Base-by-base conservation (phyloP, 768 basidiomycete species). In the Boletus reticuloceps region DNA sequence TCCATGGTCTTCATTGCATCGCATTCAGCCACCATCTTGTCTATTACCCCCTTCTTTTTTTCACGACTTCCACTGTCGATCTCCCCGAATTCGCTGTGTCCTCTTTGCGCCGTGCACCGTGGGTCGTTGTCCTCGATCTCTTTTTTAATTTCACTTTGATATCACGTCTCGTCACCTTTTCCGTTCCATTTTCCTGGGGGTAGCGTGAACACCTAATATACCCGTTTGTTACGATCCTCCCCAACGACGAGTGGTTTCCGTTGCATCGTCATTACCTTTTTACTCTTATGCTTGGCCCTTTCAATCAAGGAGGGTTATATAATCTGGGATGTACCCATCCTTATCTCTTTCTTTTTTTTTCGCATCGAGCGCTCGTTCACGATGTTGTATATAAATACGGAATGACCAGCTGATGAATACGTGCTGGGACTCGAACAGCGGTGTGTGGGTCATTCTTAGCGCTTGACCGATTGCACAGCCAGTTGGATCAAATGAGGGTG, bases 191-290 rank as follows among this genome's bases (percentile, higher is more conserved):
- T 51, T 47, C 49, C 45, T 20, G 56, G 53, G 64, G 64, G 58
- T 61, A 55, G 47, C 57, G 54, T 50, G 62, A 67, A 54, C 56
- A 36, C 54, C 32, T 61, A 69, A 59, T 66, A 65, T 64, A 64
- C 67, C 61, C 62, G 8, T 59, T 61, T 43, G 45, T 47, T 70
- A 64, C 25, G 53, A 61, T 60, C 51, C 54, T 49, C 50, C 56
- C 25, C 63, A 69, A 56, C 59, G 54, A 53, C 55, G 54, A 45
- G 52, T 14, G 55, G 25, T 51, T 45, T 42, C 27, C 32, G n/a
- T 54, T 29, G 32, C 48, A 20, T 36, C 47, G 43, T 54, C 31
- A 40, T 41, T 49, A 9, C 47, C 53, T 25, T 41, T 29, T 49
- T 37, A 29, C 52, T 19, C 46, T 16, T 50, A 17, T 42, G 32